Evolutionary conservation across 1,284 basidiomycete genomes (phyloP).

Genomic region (Porodaedalea pini): DNA sequence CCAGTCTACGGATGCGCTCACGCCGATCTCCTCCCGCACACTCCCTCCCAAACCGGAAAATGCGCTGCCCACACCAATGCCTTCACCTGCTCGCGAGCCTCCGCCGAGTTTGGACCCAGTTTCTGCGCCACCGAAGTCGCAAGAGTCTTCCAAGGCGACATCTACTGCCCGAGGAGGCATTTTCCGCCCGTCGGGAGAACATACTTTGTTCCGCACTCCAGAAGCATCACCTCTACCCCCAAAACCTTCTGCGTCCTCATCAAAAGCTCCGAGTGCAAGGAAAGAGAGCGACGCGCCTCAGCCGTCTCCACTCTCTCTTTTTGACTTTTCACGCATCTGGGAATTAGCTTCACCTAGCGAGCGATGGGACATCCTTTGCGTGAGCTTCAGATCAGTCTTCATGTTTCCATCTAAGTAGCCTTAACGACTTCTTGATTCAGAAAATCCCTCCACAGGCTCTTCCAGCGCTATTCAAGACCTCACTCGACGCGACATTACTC

Average conservation of each 20-base stretch:
- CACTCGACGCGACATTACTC: slow-evolving; percentile 60
- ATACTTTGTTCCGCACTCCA: slow-evolving; percentile 38
- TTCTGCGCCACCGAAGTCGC: slow-evolving; percentile 8
- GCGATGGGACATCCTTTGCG: slow-evolving; percentile 52
- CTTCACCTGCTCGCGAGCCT: slow-evolving; percentile 25
- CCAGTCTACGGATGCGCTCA: slow-evolving; percentile 16
- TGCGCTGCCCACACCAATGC: slow-evolving; percentile 5
- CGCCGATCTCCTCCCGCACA: slow-evolving; percentile 14
- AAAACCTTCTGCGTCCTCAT: slow-evolving; percentile 25
- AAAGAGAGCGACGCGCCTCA: slow-evolving; percentile 1
- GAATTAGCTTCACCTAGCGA: slow-evolving; percentile 34
- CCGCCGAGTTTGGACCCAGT: slow-evolving; percentile 1
- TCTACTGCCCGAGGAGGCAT: slow-evolving; percentile 55
- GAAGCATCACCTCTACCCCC: slow-evolving; percentile 23
- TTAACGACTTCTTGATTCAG: slow-evolving; percentile 30
- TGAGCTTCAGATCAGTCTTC: slow-evolving; percentile 31
- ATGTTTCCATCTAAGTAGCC: slow-evolving; percentile 1
- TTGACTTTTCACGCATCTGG: slow-evolving; percentile 58
- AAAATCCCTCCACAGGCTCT: slow-evolving; percentile 50
- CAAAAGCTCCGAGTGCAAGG: slow-evolving; percentile 25
- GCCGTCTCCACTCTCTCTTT: slow-evolving; percentile 45
- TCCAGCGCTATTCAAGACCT: slow-evolving; percentile 58
- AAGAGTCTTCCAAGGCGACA: slow-evolving; percentile 32
- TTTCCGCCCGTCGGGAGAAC: slow-evolving; percentile 50
- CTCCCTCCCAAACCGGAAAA: not conserved